phyloP scores from a whole-genome alignment of 2,329 filamentous ascomycete species.

The Emmonsia crescens region DNA sequence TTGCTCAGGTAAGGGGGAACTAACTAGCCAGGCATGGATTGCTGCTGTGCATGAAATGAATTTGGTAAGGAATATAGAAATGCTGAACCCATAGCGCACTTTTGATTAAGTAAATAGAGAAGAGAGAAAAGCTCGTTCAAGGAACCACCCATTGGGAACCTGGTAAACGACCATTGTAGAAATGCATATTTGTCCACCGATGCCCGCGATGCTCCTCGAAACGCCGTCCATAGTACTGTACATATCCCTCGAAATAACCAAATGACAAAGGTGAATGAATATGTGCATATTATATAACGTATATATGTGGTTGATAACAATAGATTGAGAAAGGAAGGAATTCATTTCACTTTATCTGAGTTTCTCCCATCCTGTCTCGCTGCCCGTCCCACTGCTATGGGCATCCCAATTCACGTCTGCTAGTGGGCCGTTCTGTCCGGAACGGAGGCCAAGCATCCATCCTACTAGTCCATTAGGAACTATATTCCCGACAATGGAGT shows the following conservation, averaged over 20 bases:
- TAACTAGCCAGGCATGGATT: background rate
- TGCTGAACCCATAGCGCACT: background rate
- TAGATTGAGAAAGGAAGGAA: background rate
- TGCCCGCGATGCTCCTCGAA: background rate
- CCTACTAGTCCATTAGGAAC: constrained; percentile 67
- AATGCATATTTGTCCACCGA: background rate
- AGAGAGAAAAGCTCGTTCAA: background rate
- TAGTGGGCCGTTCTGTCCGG: constrained; percentile 13
- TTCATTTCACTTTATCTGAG: constrained; percentile 10
- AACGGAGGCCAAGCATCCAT: constrained; percentile 80
- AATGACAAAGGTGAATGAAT: constrained; percentile 13
- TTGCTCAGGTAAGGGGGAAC: background rate
- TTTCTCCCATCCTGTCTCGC: constrained; percentile 28
- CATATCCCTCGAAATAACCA: constrained; percentile 14
- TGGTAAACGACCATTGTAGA: background rate
- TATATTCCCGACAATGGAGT: constrained; percentile 75
- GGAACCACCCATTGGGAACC: background rate
- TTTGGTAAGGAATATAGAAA: background rate
- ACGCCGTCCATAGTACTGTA: background rate
- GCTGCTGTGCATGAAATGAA: background rate
- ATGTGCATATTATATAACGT: background rate
- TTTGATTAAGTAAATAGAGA: background rate
- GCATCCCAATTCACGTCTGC: constrained; percentile 15
- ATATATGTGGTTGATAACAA: background rate
- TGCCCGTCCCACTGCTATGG: constrained; percentile 20